phyloP scores from a whole-genome alignment of 176 grass and related monocot genomes.

The Bothriochloa decipiens region DNA sequence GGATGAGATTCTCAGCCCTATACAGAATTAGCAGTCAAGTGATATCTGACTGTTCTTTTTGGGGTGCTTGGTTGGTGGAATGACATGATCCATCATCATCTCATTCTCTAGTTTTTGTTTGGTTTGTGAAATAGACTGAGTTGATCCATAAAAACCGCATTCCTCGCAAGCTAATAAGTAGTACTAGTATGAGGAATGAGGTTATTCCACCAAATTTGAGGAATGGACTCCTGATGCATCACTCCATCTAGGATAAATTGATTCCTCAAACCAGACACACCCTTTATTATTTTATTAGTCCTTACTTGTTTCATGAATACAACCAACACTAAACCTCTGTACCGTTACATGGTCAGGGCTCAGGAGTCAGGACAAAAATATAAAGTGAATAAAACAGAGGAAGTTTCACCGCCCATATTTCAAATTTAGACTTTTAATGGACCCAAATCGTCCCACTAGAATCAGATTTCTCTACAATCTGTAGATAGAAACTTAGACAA shows the following conservation, averaged over 20 bases:
- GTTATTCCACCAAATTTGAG: too few species aligned
- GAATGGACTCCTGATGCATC: too few species aligned
- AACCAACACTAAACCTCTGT: background rate
- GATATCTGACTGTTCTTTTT: background rate
- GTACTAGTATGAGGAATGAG: too few species aligned
- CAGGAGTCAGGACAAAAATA: background rate
- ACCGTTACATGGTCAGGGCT: background rate
- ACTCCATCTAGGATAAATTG: too few species aligned
- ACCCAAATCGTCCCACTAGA: background rate
- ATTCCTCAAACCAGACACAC: too few species aligned
- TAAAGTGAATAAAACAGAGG: slow-evolving; percentile 1
- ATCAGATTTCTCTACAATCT: background rate
- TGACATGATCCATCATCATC: too few species aligned
- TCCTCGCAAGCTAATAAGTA: too few species aligned
- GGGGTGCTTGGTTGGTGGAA: too few species aligned
- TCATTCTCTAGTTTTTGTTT: too few species aligned
- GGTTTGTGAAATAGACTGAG: too few species aligned
- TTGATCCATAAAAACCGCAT: rapidly evolving
- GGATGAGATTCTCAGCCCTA: background rate
- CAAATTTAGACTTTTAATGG: background rate
- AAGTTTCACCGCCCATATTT: background rate
- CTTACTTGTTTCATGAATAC: background rate
- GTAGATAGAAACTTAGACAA: background rate
- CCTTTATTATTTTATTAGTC: background rate
- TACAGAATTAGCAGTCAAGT: slow-evolving; percentile 17